Percentiles rank a stretch among this genome's conserved stretches.
Conservation (phyloP, 129 eudicot species). For the Flaveria robusta region DNA sequence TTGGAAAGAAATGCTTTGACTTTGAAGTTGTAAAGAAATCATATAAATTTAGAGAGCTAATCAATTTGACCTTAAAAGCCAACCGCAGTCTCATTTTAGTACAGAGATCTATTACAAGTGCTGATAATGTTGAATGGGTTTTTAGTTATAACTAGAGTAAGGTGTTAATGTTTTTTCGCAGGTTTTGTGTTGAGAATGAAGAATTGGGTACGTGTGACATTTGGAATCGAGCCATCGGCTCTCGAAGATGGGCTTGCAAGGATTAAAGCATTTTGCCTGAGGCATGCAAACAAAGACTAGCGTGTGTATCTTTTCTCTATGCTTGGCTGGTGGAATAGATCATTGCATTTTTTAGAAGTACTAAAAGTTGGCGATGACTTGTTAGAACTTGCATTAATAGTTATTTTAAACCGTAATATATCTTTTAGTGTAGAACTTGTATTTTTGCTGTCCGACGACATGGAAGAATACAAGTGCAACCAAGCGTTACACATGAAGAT, state of each 20-base stretch:
- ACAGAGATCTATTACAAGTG: background rate
- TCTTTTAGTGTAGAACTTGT: background rate
- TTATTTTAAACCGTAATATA: no score
- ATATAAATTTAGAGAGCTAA: background rate
- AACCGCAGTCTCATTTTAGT: background rate
- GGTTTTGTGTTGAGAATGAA: conserved; percentile 54
- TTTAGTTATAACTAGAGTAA: background rate
- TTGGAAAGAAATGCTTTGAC: background rate
- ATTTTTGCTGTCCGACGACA: background rate
- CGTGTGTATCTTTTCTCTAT: no score
- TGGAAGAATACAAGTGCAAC: background rate
- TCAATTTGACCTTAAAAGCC: conserved; percentile 23
- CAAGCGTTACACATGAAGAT: background rate
- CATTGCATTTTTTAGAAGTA: no score
- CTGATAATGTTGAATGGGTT: background rate
- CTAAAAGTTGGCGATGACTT: no score
- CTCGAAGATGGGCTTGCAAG: conserved; percentile 67
- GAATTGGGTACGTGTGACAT: conserved; percentile 65
- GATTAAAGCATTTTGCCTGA: conserved; percentile 54
- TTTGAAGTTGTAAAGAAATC: background rate
- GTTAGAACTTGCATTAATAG: no score
- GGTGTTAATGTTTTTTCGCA: conserved; percentile 21
- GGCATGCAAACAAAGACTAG: conserved; percentile 41
- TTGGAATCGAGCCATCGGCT: conserved; percentile 64
- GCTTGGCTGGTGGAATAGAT: no score